These are phyloP conservation scores for Candida ulmi DNA, from an alignment of 805 yeast species.

Conservation along the genomic window DNA sequence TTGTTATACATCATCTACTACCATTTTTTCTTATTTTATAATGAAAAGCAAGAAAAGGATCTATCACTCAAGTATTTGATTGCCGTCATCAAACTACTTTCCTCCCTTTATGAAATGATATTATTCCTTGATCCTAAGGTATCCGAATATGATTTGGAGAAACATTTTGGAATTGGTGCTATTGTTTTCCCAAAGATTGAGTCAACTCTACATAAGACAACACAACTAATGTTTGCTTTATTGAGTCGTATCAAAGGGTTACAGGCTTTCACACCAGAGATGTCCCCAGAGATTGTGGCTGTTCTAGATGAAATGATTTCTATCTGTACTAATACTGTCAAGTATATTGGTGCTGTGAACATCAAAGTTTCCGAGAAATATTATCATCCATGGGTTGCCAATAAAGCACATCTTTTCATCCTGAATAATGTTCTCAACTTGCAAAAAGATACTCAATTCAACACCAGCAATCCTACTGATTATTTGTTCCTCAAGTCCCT, in stretches of 20 bases:
- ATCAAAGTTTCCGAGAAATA: slow-evolving; percentile 15
- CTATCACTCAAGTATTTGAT: slow-evolving; percentile 12
- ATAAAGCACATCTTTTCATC: slow-evolving; percentile 18
- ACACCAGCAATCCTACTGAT: slow-evolving; percentile 4
- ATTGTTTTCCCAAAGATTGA: slow-evolving; percentile 19
- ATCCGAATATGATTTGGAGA: slow-evolving; percentile 11
- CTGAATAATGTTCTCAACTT: slow-evolving; percentile 7
- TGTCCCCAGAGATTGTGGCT: neutral
- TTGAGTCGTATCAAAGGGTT: slow-evolving; percentile 15
- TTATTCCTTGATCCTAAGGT: slow-evolving; percentile 13
- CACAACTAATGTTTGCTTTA: slow-evolving; percentile 14
- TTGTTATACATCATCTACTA: slow-evolving; percentile 18
- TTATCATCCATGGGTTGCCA: slow-evolving; percentile 22
- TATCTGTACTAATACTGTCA: neutral
- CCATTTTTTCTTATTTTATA: slow-evolving; percentile 18
- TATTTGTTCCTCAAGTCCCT: slow-evolving; percentile 8
- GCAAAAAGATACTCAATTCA: slow-evolving; percentile 7
- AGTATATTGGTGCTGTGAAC: neutral
- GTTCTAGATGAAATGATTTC: slow-evolving; percentile 12
- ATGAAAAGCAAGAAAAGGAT: slow-evolving; percentile 6
- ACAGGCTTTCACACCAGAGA: slow-evolving; percentile 7
- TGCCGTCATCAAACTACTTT: slow-evolving; percentile 4
- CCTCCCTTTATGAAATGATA: slow-evolving; percentile 6
- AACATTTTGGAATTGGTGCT: slow-evolving; percentile 18
- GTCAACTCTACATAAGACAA: slow-evolving; percentile 13